Evolutionary conservation across 495 filamentous ascomycete genomes (phyloP), one percentile per base, ranked within the genome.

Genomic region (Cercophora sp.): DNA sequence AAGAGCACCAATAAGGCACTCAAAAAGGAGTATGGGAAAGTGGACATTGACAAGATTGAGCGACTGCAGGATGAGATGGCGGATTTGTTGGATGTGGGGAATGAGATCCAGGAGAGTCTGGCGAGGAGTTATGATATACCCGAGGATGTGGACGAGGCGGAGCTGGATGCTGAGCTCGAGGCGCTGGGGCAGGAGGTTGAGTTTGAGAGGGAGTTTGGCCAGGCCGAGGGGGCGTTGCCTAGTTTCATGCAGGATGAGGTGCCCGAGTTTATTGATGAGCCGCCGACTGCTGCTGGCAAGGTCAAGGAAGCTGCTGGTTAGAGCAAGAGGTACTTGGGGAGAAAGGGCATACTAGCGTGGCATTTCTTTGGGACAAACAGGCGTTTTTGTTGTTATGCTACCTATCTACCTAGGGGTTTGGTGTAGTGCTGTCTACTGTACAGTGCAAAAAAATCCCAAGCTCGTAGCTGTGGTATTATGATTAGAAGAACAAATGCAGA

Each of bases 51-150:
- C 70, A 89, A 95, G 80, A 96, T 98, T 60, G 93, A 98, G 78
- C 80, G 86, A 53, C 83, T 98, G 79, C 93, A 98, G 79, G 93
- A 98, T 66, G 93, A 98, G 77, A 97, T 98, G 92, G 90, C 89
- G 29, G 93, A 98, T 71, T 61, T 97, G 70, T 88, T 98, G 83
- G 94, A 98, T 62, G 83, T 96, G 32, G 93, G 94, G 2, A 97
- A 97, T 70, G 93, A 97, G 71, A 99, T 99, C 51, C 89, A 99
- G 69, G 93, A 99, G 74, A 91, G 85, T 52, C 88, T 99, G 46
- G 89, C 87, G 46, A 71, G 94, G 54, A 87, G 90, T 53, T 99
- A 99, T 67, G 93, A 97, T 66, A 76, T 98, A 19, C 93, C 93
- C 1, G 93, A 98, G 65, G 92, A 97, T 65, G 91, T 99, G 50